phyloP scores from a whole-genome alignment of 1,284 basidiomycete species.

The Porodaedalea pini region DNA sequence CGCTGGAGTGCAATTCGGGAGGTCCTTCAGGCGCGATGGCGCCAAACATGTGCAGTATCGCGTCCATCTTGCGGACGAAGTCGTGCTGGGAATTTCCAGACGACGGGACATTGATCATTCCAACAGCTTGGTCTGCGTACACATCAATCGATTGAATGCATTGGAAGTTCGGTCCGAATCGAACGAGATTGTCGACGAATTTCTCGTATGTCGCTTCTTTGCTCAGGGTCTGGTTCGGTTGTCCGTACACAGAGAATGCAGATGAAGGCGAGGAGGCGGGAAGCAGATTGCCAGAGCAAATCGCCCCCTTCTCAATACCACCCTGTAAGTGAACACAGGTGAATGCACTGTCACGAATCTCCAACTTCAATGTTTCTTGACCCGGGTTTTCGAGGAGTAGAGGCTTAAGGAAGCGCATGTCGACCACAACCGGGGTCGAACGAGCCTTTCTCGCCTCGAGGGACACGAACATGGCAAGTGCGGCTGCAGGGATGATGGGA shows the following conservation, averaged over 20 bases:
- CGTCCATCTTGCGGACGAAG: conserved; percentile 33
- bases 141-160: conserved; percentile 30
- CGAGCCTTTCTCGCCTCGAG: conserved; percentile 14
- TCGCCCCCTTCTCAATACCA: conserved; percentile 8
- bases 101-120: conserved; percentile 26
- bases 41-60: conserved; percentile 36
- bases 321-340: conserved; percentile 7
- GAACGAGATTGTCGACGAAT: conserved; percentile 24
- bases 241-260: background rate
- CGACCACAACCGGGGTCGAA: background rate
- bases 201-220: conserved; percentile 12
- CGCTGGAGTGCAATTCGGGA: conserved; percentile 25
- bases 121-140: conserved; percentile 32
- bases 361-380: conserved; percentile 8
- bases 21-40: conserved; percentile 26
- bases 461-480: conserved; percentile 33
- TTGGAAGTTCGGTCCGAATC: conserved; percentile 34
- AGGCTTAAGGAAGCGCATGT: conserved; percentile 12
- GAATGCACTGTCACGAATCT: conserved; percentile 2
- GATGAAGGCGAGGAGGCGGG: background rate
- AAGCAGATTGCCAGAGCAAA: conserved; percentile 31
- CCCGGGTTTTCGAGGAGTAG: conserved; percentile 4
- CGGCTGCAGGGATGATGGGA: conserved; percentile 34
- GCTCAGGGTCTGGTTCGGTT: background rate
- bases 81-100: conserved; percentile 29